Evolutionary conservation across 2,329 filamentous ascomycete species (phyloP).

Genomic region (Penicillium brasilianum): DNA sequence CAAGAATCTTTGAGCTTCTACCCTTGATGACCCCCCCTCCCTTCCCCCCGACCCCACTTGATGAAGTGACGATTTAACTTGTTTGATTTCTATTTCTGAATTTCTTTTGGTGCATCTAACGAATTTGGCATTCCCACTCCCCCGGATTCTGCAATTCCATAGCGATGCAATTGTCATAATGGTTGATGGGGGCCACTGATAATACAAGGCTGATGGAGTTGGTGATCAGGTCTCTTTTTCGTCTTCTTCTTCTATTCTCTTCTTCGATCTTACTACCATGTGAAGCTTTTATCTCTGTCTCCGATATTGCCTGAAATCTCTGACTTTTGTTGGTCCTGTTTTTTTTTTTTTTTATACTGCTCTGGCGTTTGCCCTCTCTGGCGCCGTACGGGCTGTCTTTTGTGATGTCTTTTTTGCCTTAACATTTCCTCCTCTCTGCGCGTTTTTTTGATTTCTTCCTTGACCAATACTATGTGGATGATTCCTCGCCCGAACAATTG

Average conservation of each 20-base stretch:
- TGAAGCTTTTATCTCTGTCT: slow-evolving; percentile 8
- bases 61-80: slow-evolving; percentile 41
- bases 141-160: slow-evolving; percentile 32
- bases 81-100: not conserved
- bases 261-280: slow-evolving; percentile 11
- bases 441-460: slow-evolving; percentile 9
- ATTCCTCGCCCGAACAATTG: slow-evolving; percentile 19
- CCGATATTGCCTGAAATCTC: slow-evolving; percentile 11
- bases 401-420: slow-evolving; percentile 12
- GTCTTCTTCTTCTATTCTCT: slow-evolving; percentile 9
- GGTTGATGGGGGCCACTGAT: slow-evolving; percentile 24
- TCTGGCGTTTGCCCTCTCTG: slow-evolving; percentile 26
- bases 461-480: slow-evolving; percentile 27
- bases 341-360: slow-evolving; percentile 9
- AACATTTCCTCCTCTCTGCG: not conserved
- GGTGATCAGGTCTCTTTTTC: slow-evolving; percentile 27
- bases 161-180: slow-evolving; percentile 31
- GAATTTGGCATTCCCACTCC: slow-evolving; percentile 29
- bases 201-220: slow-evolving; percentile 34
- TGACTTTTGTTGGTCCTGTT: slow-evolving; percentile 8
- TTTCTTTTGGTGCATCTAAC: slow-evolving; percentile 30
- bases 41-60: slow-evolving; percentile 24
- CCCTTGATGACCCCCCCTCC: slow-evolving; percentile 24
- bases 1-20: slow-evolving; percentile 46
- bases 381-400: slow-evolving; percentile 18